Base-by-base conservation (phyloP, 2,329 filamentous ascomycete genomes). In the Corinectria fuckeliana region DNA sequence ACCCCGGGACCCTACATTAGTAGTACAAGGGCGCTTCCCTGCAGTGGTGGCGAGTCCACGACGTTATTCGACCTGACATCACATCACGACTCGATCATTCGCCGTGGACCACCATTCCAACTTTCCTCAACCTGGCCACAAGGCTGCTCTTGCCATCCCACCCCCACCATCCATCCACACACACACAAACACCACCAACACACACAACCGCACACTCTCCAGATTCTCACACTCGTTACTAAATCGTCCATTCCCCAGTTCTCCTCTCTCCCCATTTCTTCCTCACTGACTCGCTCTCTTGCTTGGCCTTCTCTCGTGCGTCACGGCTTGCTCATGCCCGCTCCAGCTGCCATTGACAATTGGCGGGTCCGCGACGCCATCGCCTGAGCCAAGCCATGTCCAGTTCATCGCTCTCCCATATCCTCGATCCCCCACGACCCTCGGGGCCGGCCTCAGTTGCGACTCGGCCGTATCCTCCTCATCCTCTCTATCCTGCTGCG, bases 381-480 rank as follows among this genome's bases (percentile, higher is more conserved):
- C 25, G 38, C 41, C 23, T 60, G 53, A 67, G 53, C 49, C 60
- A 58, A 56, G 56, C 60, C 56, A 76, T 76, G 74, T 66, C 71
- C 26, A 70, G 70, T 30, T 71, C 71, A 41, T 72, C 69, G 32
- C 67, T 74, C 48, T 64, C 67, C 30, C 72, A 73, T 38, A 71
- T 74, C 49, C 69, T 75, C 53, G 68, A 73, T 48, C 64, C 68
- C 73, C 63, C 71, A 50, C 65, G 62, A 44, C 70, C 71, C 39
- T 56, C 61, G 57, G 50, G 52, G 44, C 57, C 60, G 30, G 47
- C 42, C n/a, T 28, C 55, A 16, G 56, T 64, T 42, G 53, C 56
- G 16, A 56, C 64, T 13, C 66, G 62, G 14, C 52, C 64, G 10
- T 64, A 67, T 50, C 64, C 65, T 18, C 60, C 50, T 49, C 65